phyloP scores from a whole-genome alignment of 1,284 basidiomycete genomes.

The Cerioporus squamosus region DNA sequence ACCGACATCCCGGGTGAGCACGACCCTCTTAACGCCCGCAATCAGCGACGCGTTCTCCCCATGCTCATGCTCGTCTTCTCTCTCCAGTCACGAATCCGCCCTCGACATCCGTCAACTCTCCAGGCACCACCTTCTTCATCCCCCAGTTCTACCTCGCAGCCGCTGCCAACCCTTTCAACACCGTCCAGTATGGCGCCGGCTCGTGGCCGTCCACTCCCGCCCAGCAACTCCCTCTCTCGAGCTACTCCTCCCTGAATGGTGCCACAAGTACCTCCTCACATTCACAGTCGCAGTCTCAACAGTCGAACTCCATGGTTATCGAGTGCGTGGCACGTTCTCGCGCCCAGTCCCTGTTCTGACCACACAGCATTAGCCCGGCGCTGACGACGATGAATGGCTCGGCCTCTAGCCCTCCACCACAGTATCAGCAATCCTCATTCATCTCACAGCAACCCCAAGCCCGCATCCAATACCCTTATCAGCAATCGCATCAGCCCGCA shows the following conservation, averaged over 20 bases:
- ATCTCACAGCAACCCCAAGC: conserved; percentile 37
- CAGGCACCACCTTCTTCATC: conserved; percentile 43
- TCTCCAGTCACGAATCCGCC: conserved; percentile 26
- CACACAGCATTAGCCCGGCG: conserved; percentile 45
- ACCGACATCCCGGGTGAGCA: conserved; percentile 43
- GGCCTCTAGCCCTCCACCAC: conserved; percentile 36
- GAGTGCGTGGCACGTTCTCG: conserved; percentile 45
- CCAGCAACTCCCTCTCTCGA: conserved; percentile 64
- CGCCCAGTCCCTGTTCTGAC: conserved; percentile 7
- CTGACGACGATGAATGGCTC: conserved; percentile 52
- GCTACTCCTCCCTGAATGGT: conserved; percentile 75
- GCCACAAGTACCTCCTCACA: conserved; percentile 51
- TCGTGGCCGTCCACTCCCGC: conserved; percentile 46
- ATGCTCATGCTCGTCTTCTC: conserved; percentile 22
- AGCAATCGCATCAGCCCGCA: conserved; percentile 42
- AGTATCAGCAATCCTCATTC: conserved; percentile 40
- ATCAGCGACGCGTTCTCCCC: conserved; percentile 17
- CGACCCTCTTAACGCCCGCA: conserved; percentile 24
- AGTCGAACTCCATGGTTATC: conserved; percentile 45
- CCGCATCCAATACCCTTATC: conserved; percentile 43
- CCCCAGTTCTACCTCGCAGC: conserved; percentile 38
- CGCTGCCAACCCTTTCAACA: conserved; percentile 55
- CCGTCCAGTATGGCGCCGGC: conserved; percentile 51
- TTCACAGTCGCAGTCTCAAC: conserved; percentile 31
- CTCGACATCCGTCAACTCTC: conserved; percentile 40